phyloP scores from a whole-genome alignment of 305 asterid genomes.

The Solanum hybrid region DNA sequence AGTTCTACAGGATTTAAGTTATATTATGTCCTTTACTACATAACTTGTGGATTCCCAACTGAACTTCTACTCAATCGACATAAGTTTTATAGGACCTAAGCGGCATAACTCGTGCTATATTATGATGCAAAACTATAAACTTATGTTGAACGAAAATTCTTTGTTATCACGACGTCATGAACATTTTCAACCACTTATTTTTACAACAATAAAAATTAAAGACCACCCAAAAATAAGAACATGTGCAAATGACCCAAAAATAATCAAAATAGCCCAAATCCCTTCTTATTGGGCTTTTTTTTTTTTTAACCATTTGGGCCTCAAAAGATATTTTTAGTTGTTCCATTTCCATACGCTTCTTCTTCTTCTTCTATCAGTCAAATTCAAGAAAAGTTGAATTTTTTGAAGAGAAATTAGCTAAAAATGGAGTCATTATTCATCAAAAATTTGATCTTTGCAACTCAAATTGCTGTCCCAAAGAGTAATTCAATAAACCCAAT shows the following conservation, averaged over 20 bases:
- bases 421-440: constrained; percentile 2
- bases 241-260: background rate
- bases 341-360: background rate
- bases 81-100: too few species aligned
- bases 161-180: background rate
- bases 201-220: too few species aligned
- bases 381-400: background rate
- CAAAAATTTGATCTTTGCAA: background rate
- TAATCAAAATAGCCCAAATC: background rate
- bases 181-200: too few species aligned
- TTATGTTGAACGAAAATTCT: background rate
- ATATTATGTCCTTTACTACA: background rate
- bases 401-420: background rate
- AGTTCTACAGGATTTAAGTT: background rate
- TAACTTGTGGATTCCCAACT: too few species aligned
- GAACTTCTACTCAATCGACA: background rate
- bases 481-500: background rate
- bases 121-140: too few species aligned
- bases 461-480: background rate
- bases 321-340: background rate
- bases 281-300: background rate
- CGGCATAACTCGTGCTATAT: background rate
- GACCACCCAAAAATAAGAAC: background rate
- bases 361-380: background rate
- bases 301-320: background rate